Conservation (phyloP, 805 yeast species). For the Wickerhamiella domercqiae region DNA sequence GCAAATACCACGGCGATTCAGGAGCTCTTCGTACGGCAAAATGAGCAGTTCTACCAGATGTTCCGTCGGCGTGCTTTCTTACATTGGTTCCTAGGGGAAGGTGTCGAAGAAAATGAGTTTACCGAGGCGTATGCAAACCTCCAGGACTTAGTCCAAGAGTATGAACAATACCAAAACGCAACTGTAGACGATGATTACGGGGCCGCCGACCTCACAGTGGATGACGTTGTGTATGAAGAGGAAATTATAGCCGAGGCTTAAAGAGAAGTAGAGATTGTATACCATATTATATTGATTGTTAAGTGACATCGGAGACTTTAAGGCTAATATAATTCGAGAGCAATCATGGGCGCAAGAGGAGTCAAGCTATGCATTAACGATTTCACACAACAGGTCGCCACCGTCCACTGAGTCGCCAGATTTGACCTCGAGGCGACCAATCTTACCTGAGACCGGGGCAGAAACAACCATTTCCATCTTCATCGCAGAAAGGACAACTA, state of each 20-base stretch:
- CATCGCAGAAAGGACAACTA: conserved; percentile 93
- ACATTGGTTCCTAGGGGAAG: conserved; percentile 92
- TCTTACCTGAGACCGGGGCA: conserved; percentile 77
- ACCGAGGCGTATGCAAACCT: conserved; percentile 86
- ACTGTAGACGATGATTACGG: conserved; percentile 59
- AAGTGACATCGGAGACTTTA: conserved; percentile 1
- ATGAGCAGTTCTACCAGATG: conserved; percentile 83
- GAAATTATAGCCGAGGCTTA: conserved; percentile 1
- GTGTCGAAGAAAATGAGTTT: conserved; percentile 92
- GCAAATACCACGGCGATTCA: conserved; percentile 90
- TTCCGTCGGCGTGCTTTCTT: conserved; percentile 87
- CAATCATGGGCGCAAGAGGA: too few relatives aligned
- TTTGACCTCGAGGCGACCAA: conserved; percentile 59
- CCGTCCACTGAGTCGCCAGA: conserved; percentile 96
- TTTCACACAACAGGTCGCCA: conserved; percentile 63
- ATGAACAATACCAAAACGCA: conserved; percentile 84
- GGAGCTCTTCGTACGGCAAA: conserved; percentile 78
- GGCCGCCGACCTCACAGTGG: conserved; percentile 6
- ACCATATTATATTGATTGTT: background rate
- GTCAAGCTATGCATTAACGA: conserved; percentile 29
- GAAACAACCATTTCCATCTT: conserved; percentile 99
- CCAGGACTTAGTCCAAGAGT: conserved; percentile 77
- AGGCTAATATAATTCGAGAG: too few relatives aligned
- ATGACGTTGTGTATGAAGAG: conserved; percentile 3
- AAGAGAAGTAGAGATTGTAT: background rate